Evolutionary conservation across 1,139 yeast species (phyloP), one percentile per base, ranked within the genome.

Genomic region (Geotrichum australiense): DNA sequence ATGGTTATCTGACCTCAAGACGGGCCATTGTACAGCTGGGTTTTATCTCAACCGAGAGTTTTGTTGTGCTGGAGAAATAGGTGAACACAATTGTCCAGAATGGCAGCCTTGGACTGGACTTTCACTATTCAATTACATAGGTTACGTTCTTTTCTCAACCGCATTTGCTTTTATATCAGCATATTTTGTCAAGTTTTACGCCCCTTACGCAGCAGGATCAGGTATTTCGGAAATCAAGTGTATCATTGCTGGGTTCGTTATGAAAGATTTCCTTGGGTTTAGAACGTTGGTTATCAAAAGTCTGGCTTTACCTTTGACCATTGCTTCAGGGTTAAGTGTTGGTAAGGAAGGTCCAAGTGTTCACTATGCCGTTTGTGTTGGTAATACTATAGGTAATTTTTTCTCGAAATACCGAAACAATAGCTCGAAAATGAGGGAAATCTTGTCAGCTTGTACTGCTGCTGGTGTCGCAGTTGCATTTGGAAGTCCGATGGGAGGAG

Each of bases 201-300:
- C 96, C 0, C 96, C 96, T 0, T 72, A 80, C 45, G 98, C 98
- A 0, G 94, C 98, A 0, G 98, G 98, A 0, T 84, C 95, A 2
- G 98, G 98, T 0, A 93, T 93, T 37, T 82, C 96, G 4, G 99
- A 93, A 59, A 91, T 93, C 60, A 93, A 93, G 61, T 84, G 94
- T 58, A 87, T 93, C 50, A 87, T 91, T 1, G 81, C 94, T 0
- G 99, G 99, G 0, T 93, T 89, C 58, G 77, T 75, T 18, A 73
- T 84, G 70, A 74, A 76, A 26, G 87, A 85, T 4, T 93, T 89
- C 54, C 69, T 91, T 42, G 84, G 81, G 16, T 71, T 80, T 63
- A 68, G 74, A 59, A 87, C 96, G 0, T 66, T 91, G 23, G 53
- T 76, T 1, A 77, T 87, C 43, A 93, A 93, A 54, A 74, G 87